A percentile compares a stretch with the other conserved stretches of the same genome.
Conservation (phyloP, 1,284 basidiomycete genomes). For the Veloporphyrellus conicus region DNA sequence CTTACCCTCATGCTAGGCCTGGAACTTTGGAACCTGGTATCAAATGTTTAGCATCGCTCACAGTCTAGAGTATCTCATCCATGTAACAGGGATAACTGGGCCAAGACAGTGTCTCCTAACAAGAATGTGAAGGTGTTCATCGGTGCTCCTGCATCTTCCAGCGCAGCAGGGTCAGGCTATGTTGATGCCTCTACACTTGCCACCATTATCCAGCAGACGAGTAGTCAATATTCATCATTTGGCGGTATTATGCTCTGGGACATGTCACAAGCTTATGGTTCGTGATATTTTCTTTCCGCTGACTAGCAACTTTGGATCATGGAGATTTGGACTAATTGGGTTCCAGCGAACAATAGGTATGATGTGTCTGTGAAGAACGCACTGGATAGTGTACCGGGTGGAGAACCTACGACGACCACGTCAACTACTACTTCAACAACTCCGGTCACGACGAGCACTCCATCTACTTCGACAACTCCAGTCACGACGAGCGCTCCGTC, state of each 20-base stretch:
- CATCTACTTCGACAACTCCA: slow-evolving; percentile 27
- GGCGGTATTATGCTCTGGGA: slow-evolving; percentile 72
- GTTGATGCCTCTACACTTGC: slow-evolving; percentile 46
- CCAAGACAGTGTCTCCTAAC: slow-evolving; percentile 56
- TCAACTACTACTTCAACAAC: slow-evolving; percentile 21
- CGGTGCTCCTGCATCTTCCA: slow-evolving; percentile 53
- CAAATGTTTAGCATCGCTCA: not conserved
- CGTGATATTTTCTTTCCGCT: not conserved
- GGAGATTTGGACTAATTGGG: not conserved
- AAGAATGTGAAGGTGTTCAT: slow-evolving; percentile 59
- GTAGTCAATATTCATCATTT: slow-evolving; percentile 54
- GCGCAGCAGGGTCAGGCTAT: slow-evolving; percentile 52
- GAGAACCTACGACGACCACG: slow-evolving; percentile 12
- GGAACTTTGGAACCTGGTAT: slow-evolving; percentile 55
- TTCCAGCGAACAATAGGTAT: slow-evolving; percentile 24
- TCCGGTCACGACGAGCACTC: not conserved
- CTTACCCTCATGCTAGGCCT: slow-evolving; percentile 35
- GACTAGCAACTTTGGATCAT: not conserved
- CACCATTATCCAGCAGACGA: slow-evolving; percentile 44
- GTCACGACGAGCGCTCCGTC: not conserved
- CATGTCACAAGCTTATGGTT: slow-evolving; percentile 54
- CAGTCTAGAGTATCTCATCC: not conserved
- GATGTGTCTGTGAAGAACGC: slow-evolving; percentile 25
- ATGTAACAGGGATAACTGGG: slow-evolving; percentile 56
- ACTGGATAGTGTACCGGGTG: slow-evolving; percentile 11